Conservation (phyloP, 352 stramenopile genomes). For the Phytophthora pinifolia region DNA sequence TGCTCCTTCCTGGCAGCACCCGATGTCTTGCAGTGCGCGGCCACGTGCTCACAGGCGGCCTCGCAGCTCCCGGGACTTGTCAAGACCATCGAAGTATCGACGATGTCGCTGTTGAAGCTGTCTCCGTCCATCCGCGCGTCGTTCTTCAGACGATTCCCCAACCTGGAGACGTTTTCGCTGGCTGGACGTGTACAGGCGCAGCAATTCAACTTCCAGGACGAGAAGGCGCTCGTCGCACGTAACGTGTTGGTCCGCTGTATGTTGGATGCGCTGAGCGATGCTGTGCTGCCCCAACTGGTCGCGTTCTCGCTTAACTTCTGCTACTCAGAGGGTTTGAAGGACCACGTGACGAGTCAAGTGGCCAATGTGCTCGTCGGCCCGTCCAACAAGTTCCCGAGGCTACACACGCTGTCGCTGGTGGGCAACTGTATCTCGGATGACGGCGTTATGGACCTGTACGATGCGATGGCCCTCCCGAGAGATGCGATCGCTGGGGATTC, state of each 20-base stretch:
- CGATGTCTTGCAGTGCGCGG: conserved; percentile 37
- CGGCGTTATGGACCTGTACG: conserved; percentile 37
- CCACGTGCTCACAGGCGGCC: conserved; percentile 33
- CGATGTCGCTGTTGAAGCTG: conserved; percentile 25
- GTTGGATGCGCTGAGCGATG: conserved; percentile 29
- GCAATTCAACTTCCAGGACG: conserved; percentile 53
- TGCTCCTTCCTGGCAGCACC: conserved; percentile 42
- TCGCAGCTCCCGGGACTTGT: conserved; percentile 39
- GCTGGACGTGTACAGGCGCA: conserved; percentile 30
- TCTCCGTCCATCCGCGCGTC: conserved; percentile 8
- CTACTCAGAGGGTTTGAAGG: conserved; percentile 52
- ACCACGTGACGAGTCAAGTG: conserved; percentile 48
- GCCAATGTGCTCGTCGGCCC: conserved; percentile 31
- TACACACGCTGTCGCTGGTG: conserved; percentile 39
- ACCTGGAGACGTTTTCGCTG: conserved; percentile 41
- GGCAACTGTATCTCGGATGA: conserved; percentile 66
- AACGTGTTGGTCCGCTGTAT: conserved; percentile 45
- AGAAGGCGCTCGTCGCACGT: conserved; percentile 29
- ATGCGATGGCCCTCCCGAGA: conserved; percentile 27
- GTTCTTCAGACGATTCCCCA: conserved; percentile 45
- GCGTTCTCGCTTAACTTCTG: conserved; percentile 41
- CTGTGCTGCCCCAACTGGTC: conserved; percentile 30
- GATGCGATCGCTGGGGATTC: neutral
- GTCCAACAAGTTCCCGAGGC: conserved; percentile 29
- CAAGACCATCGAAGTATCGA: conserved; percentile 34